Evolutionary conservation across 352 stramenopile species (phyloP).

Genomic region (Globisporangium recalcitrans): DNA sequence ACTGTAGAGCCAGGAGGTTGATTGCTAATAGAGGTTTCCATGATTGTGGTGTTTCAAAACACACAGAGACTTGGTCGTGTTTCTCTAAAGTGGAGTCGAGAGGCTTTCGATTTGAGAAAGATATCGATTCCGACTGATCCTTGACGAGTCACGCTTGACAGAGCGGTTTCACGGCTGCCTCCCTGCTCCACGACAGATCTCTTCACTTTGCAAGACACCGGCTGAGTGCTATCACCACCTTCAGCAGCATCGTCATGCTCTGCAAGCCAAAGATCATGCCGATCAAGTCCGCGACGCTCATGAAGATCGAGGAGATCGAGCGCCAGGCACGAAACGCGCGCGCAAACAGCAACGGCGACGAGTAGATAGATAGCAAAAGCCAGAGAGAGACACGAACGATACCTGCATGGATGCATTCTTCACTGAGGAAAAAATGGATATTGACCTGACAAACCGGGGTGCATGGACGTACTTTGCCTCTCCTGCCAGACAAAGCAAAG

Average conservation of each 20-base stretch:
- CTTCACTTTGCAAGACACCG: neutral
- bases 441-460: neutral
- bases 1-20: neutral
- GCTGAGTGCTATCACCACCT: neutral
- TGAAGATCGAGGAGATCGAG: constrained; percentile 86
- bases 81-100: too few species aligned
- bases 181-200: neutral
- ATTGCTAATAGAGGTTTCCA: too few species aligned
- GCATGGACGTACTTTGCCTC: neutral
- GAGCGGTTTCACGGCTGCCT: neutral
- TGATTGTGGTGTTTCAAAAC: too few species aligned
- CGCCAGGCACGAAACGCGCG: constrained; percentile 45
- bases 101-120: too few species aligned
- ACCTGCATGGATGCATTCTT: neutral
- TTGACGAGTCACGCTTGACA: neutral
- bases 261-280: constrained; percentile 90
- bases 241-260: constrained; percentile 42
- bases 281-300: constrained; percentile 83
- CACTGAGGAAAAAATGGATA: neutral
- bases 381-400: neutral
- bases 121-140: neutral
- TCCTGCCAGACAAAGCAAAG: neutral
- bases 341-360: constrained; percentile 4
- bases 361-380: neutral
- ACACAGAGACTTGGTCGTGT: too few species aligned